These are phyloP conservation scores for Russula dissimulans DNA, from an alignment of 768 basidiomycete genomes.

Conservation along the genomic window DNA sequence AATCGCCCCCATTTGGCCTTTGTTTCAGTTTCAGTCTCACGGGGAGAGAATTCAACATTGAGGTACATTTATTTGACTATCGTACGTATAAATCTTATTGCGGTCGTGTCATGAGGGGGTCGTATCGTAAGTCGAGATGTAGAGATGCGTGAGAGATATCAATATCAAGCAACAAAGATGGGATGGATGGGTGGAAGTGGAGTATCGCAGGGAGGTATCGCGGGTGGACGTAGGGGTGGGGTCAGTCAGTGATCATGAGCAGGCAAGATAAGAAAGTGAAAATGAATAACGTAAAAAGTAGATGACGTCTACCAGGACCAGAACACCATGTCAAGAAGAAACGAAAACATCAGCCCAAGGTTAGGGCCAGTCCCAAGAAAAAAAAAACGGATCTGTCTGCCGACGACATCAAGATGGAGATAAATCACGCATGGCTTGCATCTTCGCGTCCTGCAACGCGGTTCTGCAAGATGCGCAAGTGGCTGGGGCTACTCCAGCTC, in stretches of 20 bases:
- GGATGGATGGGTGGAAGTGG: too few relatives aligned
- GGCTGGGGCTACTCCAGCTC: constrained; percentile 16
- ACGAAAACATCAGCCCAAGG: background rate
- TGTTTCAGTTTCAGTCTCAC: too few relatives aligned
- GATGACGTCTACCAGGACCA: background rate
- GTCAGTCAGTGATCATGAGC: background rate
- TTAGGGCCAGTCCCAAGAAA: background rate
- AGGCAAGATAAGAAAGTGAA: too few relatives aligned
- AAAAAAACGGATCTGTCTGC: too few relatives aligned
- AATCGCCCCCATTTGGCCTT: too few relatives aligned
- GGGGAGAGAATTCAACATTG: too few relatives aligned
- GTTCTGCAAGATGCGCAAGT: constrained; percentile 14
- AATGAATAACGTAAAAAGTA: background rate
- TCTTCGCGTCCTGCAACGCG: constrained; percentile 5
- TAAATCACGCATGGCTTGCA: constrained; percentile 2
- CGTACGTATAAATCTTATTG: constrained; percentile 10
- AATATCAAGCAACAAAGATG: background rate
- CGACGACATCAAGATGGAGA: background rate
- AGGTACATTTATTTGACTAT: background rate
- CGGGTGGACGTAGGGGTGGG: background rate
- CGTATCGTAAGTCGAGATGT: background rate
- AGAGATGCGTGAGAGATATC: background rate
- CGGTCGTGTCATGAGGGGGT: background rate
- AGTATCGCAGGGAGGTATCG: background rate
- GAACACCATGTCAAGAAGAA: background rate